These are phyloP conservation scores for Aureobasidium sp. DNA, from an alignment of 2,329 filamentous ascomycete genomes.

Conservation along the genomic window DNA sequence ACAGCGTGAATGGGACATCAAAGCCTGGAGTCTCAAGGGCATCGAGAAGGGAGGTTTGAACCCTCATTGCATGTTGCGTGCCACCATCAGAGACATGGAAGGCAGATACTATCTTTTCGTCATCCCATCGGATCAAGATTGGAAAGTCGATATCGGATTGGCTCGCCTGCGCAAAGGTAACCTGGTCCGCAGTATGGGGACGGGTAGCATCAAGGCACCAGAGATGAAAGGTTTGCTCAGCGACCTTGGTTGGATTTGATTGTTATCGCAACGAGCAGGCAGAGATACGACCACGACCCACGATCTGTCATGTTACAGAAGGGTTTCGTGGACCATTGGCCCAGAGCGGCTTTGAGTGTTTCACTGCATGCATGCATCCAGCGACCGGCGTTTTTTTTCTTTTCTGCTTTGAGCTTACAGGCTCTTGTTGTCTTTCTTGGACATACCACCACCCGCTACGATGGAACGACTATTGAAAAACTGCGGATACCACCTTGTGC, in stretches of 20 bases:
- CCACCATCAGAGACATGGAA: constrained; percentile 52
- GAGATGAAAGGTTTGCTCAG: constrained; percentile 35
- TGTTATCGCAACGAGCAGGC: background rate
- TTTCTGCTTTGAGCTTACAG: constrained; percentile 4
- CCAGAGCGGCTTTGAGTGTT: background rate
- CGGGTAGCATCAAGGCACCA: constrained; percentile 44
- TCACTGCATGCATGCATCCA: constrained; percentile 15
- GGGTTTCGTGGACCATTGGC: background rate
- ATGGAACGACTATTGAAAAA: constrained; percentile 1
- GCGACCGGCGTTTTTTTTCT: constrained; percentile 15
- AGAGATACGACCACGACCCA: background rate
- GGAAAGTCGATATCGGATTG: constrained; percentile 56
- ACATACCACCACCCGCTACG: background rate
- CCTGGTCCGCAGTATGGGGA: constrained; percentile 48
- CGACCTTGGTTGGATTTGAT: constrained; percentile 28
- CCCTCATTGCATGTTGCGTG: constrained; percentile 45
- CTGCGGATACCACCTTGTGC: constrained; percentile 9
- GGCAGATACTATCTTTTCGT: constrained; percentile 57
- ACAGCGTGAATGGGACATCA: constrained; percentile 98
- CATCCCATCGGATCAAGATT: constrained; percentile 51
- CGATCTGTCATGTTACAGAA: background rate
- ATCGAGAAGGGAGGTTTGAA: constrained; percentile 50
- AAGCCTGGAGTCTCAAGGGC: constrained; percentile 92
- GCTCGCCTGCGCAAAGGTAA: constrained; percentile 50
- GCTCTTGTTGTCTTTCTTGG: background rate